Percentiles rank a stretch among this genome's conserved stretches.
phyloP scores from a whole-genome alignment of 768 basidiomycete species.

The Trametes cubensis region DNA sequence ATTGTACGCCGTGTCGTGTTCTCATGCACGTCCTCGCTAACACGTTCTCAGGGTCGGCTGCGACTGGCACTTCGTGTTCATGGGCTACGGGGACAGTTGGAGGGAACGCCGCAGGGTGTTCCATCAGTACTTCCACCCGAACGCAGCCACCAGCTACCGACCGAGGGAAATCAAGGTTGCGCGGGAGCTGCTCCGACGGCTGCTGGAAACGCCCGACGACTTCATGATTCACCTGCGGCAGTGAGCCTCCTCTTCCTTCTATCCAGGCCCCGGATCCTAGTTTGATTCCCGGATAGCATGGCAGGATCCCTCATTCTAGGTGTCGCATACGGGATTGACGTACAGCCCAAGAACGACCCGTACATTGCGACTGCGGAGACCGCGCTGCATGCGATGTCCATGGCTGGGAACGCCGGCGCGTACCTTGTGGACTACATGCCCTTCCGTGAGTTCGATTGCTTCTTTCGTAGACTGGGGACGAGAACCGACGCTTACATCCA shows the following conservation, averaged over 20 bases:
- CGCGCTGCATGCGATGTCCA: slow-evolving; percentile 38
- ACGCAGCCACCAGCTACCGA: slow-evolving; percentile 37
- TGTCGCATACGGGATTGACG: slow-evolving; percentile 50
- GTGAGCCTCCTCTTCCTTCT: slow-evolving; percentile 33
- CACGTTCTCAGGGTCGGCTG: slow-evolving; percentile 42
- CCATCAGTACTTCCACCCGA: slow-evolving; percentile 43
- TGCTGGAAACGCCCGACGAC: slow-evolving; percentile 42
- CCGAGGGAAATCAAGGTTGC: slow-evolving; percentile 37
- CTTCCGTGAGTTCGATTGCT: slow-evolving; percentile 28
- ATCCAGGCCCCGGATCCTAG: neutral
- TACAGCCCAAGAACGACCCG: slow-evolving; percentile 44
- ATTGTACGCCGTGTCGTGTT: slow-evolving; percentile 24
- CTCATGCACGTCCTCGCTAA: slow-evolving; percentile 3
- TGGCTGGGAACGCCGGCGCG: slow-evolving; percentile 43
- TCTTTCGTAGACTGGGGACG: neutral
- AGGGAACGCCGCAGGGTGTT: slow-evolving; percentile 45
- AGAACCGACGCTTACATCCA: neutral
- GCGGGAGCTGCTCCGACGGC: slow-evolving; percentile 36
- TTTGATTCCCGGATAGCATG: slow-evolving; percentile 37
- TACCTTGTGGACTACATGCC: slow-evolving; percentile 50
- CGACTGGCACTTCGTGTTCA: slow-evolving; percentile 43
- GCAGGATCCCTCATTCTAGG: slow-evolving; percentile 45
- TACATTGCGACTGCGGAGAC: slow-evolving; percentile 46
- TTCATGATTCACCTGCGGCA: slow-evolving; percentile 41
- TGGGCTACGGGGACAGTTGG: slow-evolving; percentile 48